phyloP scores from a whole-genome alignment of 257 asterid genomes.

The Paulownia fortunei region DNA sequence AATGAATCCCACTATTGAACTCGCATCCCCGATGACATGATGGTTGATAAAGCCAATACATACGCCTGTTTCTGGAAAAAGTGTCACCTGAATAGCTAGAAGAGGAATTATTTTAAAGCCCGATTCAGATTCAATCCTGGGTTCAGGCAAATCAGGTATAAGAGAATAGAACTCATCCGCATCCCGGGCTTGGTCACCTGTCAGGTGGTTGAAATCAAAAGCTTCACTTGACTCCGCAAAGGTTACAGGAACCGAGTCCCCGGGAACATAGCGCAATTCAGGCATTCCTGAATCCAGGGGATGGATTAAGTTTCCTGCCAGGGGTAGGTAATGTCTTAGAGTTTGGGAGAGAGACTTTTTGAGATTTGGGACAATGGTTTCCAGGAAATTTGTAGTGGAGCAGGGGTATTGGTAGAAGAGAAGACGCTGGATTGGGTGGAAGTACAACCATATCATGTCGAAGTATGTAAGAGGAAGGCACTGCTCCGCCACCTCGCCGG shows the following conservation, averaged over 20 bases:
- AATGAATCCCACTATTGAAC: constrained; percentile 45
- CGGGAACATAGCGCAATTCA: constrained; percentile 35
- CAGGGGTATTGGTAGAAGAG: constrained; percentile 50
- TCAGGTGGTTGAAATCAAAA: constrained; percentile 39
- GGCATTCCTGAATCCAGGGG: constrained; percentile 37
- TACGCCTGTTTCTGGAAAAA: constrained; percentile 48
- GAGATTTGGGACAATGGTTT: constrained; percentile 42
- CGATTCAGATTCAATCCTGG: constrained; percentile 1
- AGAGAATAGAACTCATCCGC: constrained; percentile 31
- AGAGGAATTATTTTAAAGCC: constrained; percentile 29
- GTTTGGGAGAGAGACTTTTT: constrained; percentile 47
- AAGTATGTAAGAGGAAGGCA: constrained; percentile 46
- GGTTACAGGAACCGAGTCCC: constrained; percentile 41
- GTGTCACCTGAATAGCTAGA: constrained; percentile 47
- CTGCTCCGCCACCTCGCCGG: constrained; percentile 23
- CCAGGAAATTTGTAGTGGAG: constrained; percentile 40
- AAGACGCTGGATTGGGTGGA: constrained; percentile 50
- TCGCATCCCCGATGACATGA: constrained; percentile 55
- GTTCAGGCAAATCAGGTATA: constrained; percentile 36
- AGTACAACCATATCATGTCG: constrained; percentile 48
- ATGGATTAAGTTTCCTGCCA: constrained; percentile 39
- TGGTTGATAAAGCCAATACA: constrained; percentile 43
- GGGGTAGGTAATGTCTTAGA: constrained; percentile 45
- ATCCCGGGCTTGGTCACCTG: constrained; percentile 30
- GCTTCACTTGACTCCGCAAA: constrained; percentile 27